Evolutionary conservation across 108 stramenopile species (phyloP), one percentile per base, ranked within the genome.

Genomic region (Hondaea fermentalgiana): DNA sequence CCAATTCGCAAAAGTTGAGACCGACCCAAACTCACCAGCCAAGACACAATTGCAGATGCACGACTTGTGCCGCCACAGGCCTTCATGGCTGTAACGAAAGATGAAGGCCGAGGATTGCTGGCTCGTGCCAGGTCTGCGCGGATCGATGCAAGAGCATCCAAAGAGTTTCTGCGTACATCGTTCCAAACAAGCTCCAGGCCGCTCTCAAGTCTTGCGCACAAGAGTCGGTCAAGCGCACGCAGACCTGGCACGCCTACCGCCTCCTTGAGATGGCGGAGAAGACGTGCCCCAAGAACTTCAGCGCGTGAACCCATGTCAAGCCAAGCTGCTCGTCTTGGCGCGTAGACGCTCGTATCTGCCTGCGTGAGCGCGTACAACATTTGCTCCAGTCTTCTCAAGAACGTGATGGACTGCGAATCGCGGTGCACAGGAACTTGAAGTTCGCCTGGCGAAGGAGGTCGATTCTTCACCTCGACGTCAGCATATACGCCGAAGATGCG

Each of bases 221-320:
- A 89, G 29, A 95, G 72, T 28, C 93, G 89, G 60, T 95, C 93
- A 17, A 95, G 71, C 25, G 93, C 95, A 42, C 58, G 23, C 51
- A 95, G 72, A 10, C 95, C 95, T 58, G 89, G 89, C 59, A 94
- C 88, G 28, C 94, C 95, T 29, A 95, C 90, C 44, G 92, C 87
- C n/a, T 88, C 47, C 51, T 89, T 88, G 10, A 69, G 64, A 28
- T 12, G 21, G 42, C 64, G 64, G 21, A 69, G 12, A 28, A 69
- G 42, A 17, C 42, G 25, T 0, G 8, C 25, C 10, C 64, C 64
- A 0, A 69, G 42, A 3, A 69, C 64, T 23, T 69, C 64, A 12
- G 14, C 21, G 25, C 8, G 14, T 10, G 17, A 10, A 16, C 10
- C 25, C 42, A 8, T 1, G 5, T 28, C 35, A 42, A 71, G 87